These are phyloP conservation scores for Zygosaccharomyces sapae DNA, from an alignment of 1,139 yeast genomes.

Conservation along the genomic window DNA sequence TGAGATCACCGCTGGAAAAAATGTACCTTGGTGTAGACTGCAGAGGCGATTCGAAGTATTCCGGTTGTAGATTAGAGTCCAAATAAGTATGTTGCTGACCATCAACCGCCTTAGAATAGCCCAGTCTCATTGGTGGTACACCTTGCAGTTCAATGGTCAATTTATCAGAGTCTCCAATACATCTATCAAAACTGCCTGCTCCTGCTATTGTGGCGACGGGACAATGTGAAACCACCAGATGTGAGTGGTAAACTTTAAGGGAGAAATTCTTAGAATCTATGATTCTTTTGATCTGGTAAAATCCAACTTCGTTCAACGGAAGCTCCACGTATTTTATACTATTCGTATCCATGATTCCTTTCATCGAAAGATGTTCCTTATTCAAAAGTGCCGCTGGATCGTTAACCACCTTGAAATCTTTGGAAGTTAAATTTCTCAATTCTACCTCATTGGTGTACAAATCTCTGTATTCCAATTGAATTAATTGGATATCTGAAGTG, in stretches of 20 bases:
- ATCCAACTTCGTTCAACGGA: conserved; percentile 67
- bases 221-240: conserved; percentile 66
- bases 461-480: conserved; percentile 63
- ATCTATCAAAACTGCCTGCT: conserved; percentile 45
- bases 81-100: conserved; percentile 44
- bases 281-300: conserved; percentile 63
- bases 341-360: conserved; percentile 27
- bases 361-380: conserved; percentile 26
- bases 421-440: conserved; percentile 52
- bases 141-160: conserved; percentile 61
- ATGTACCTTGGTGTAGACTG: conserved; percentile 24
- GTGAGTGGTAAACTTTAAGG: conserved; percentile 61
- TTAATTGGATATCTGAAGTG: conserved; percentile 61
- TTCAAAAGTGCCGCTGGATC: conserved; percentile 40
- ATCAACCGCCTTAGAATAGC: conserved; percentile 54
- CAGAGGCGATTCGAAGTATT: conserved; percentile 40
- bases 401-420: conserved; percentile 48
- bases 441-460: conserved; percentile 50
- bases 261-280: conserved; percentile 60
- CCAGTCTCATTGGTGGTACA: conserved; percentile 67
- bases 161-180: conserved; percentile 58
- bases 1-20: conserved; percentile 36
- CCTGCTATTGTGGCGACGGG: conserved; percentile 57
- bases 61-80: conserved; percentile 49
- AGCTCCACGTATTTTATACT: conserved; percentile 46